Evolutionary conservation across 352 stramenopile species (phyloP), one percentile per base, ranked within the genome.

Genomic region (Globisporangium echinulatum): DNA sequence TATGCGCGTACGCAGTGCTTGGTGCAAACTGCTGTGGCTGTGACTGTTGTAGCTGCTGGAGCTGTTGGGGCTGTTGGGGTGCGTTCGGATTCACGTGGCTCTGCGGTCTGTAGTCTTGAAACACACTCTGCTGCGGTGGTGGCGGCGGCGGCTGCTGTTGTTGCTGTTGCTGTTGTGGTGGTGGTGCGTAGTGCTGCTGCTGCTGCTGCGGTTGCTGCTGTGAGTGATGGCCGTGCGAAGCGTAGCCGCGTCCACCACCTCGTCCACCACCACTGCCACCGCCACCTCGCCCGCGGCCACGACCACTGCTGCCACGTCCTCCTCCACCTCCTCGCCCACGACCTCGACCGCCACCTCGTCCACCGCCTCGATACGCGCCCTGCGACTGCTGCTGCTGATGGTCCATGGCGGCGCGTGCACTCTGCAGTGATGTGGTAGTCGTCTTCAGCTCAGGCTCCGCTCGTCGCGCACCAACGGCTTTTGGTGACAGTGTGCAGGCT

Each of bases 261-360:
- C 76, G 70, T 8, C 66, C 39, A 0, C 69, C 67, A 15, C 71
- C 53, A 61, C 74, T 68, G 57, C 71, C 44, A 11, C 70, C 68
- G 55, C 69, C n/a, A 52, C 71, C 53, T 64, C 68, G 49, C 7
- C 60, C 36, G 4, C 49, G 5, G 43, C 51, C 52, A 8, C 54
- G 6, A 17, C 54, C 54, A 25, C 46, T 6, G 6, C 56, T 13
- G 40, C 40, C 40, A 14, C 40, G 40, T 44, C 40, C 40, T 44
- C 40, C n/a, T 5, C 56, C 56, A 11, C 55, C 51, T 44, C 56
- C 38, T 3, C 47, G 63, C 37, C 67, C 69, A 11, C 66, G 58
- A 50, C 72, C 60, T 9, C 69, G 54, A 47, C 71, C 62, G n/a
- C 71, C 65, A 15, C 64, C 62, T 36, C 61, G 62, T 4, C 70